These are phyloP conservation scores for Skeletonema grethae DNA, from an alignment of 108 stramenopile genomes.

Conservation along the genomic window DNA sequence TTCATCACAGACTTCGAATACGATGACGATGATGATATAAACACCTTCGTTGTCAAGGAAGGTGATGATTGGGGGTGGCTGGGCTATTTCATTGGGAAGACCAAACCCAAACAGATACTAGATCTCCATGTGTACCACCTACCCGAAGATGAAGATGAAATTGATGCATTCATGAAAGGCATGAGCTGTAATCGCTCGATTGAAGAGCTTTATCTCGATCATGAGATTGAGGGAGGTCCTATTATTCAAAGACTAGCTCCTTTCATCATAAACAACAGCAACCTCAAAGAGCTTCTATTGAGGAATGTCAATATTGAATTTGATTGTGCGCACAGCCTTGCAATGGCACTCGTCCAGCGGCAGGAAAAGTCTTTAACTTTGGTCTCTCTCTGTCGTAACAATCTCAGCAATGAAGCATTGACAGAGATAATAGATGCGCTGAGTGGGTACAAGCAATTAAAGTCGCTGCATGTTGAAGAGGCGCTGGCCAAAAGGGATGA, in stretches of 20 bases:
- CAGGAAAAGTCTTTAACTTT: not conserved
- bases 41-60: not conserved
- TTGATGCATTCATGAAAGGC: not conserved
- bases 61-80: constrained; percentile 4
- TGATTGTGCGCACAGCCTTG: not conserved
- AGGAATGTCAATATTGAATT: not conserved
- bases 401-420: not conserved
- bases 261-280: not conserved
- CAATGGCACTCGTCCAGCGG: not conserved
- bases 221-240: not conserved
- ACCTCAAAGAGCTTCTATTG: not conserved
- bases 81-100: constrained; percentile 5
- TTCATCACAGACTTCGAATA: not conserved
- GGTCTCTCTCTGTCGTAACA: not conserved
- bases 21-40: too few species aligned
- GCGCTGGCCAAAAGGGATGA: not conserved
- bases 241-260: not conserved
- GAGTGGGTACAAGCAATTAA: not conserved
- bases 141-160: not conserved
- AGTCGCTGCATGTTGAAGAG: not conserved
- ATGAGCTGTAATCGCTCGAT: not conserved
- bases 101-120: not conserved
- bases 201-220: not conserved
- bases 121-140: too few species aligned
- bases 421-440: not conserved